These are phyloP conservation scores for Lodderomyces margitis DNA, from an alignment of 1,139 yeast genomes.

Conservation along the genomic window DNA sequence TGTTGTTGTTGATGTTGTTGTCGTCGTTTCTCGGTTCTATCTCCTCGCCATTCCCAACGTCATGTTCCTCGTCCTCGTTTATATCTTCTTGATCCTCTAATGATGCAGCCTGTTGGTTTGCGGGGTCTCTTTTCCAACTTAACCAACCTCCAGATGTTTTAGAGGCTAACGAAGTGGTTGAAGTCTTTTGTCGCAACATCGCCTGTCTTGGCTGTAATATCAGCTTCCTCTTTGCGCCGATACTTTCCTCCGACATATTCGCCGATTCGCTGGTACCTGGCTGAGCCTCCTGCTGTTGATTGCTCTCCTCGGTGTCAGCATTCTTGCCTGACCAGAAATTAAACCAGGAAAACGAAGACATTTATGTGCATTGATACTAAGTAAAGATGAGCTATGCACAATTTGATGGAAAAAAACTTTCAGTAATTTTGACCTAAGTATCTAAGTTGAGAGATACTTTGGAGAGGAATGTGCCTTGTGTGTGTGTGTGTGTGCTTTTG, in stretches of 20 bases:
- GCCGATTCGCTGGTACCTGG: background rate
- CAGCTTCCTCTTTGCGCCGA: background rate
- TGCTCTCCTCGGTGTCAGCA: background rate
- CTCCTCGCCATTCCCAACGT: conserved; percentile 29
- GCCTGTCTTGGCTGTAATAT: background rate
- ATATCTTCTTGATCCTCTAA: conserved; percentile 18
- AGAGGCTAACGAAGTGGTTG: conserved; percentile 22
- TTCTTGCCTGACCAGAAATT: background rate
- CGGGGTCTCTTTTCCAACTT: conserved; percentile 16
- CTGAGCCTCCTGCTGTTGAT: background rate
- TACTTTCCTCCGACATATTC: background rate
- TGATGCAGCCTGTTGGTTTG: conserved; percentile 15
- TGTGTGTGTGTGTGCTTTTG: too few species aligned
- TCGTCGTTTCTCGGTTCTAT: conserved; percentile 27
- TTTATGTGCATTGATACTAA: background rate
- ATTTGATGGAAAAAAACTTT: too few species aligned
- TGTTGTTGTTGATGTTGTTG: conserved; percentile 11
- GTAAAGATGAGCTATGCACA: too few species aligned
- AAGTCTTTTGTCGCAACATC: conserved; percentile 12
- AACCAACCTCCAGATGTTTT: conserved; percentile 24
- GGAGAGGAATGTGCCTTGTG: too few species aligned
- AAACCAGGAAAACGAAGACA: background rate
- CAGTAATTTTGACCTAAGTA: too few species aligned
- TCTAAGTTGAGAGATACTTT: too few species aligned
- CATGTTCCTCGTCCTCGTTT: conserved; percentile 24